Conservation (phyloP, 73 alveolate genomes). For the Paraurostyla sp. region DNA sequence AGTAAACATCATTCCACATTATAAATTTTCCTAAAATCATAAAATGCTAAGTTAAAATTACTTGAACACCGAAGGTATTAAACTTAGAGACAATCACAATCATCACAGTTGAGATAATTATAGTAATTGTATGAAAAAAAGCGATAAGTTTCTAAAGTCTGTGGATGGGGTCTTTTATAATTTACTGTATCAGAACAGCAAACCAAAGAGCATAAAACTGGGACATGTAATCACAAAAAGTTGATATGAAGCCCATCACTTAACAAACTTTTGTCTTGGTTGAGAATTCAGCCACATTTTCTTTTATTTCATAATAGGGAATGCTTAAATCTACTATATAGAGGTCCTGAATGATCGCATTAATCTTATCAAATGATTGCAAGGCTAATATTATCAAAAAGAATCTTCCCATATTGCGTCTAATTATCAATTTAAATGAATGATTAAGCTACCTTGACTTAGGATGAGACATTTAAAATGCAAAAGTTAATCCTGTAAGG, state of each 20-base stretch:
- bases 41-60: not conserved
- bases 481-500: constrained; percentile 23
- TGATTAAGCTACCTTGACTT: constrained; percentile 1
- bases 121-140: constrained; percentile 41
- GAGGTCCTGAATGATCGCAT: constrained; percentile 8
- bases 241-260: constrained; percentile 27
- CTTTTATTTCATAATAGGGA: constrained; percentile 37
- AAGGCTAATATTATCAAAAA: constrained; percentile 38
- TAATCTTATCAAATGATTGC: constrained; percentile 33
- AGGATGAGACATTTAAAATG: constrained; percentile 20
- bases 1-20: constrained; percentile 44
- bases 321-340: constrained; percentile 35
- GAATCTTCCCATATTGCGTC: constrained; percentile 56
- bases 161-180: constrained; percentile 63
- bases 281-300: not conserved
- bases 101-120: not conserved
- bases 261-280: constrained; percentile 37
- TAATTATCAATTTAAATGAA: not conserved
- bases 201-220: constrained; percentile 69
- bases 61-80: constrained; percentile 60
- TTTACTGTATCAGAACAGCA: constrained; percentile 38
- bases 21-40: constrained; percentile 22
- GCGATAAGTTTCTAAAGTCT: constrained; percentile 20
- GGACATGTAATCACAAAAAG: constrained; percentile 59
- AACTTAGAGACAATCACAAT: constrained; percentile 22